These are phyloP conservation scores for Phytophthora aleatoria DNA, from an alignment of 352 stramenopile genomes.

Conservation along the genomic window DNA sequence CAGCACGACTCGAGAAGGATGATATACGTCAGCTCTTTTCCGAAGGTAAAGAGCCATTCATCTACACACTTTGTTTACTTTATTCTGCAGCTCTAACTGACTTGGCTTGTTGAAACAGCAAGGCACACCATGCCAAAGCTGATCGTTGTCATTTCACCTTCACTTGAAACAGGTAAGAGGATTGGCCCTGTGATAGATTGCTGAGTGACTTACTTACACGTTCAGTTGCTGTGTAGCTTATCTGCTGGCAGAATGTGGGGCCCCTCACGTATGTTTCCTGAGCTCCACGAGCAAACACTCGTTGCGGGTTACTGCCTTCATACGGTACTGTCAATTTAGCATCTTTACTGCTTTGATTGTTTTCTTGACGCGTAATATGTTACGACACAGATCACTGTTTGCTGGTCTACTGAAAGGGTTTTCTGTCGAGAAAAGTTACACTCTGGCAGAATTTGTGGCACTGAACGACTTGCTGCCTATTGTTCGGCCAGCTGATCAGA, in stretches of 20 bases:
- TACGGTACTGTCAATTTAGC: slow-evolving; percentile 40
- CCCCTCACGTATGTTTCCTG: slow-evolving; percentile 60
- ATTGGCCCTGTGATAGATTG: neutral
- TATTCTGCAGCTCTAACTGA: slow-evolving; percentile 14
- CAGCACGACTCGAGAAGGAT: slow-evolving; percentile 31
- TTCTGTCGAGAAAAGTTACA: slow-evolving; percentile 43
- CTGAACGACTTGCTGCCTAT: slow-evolving; percentile 46
- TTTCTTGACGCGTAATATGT: slow-evolving; percentile 6
- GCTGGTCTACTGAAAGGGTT: slow-evolving; percentile 51
- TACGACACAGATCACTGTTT: slow-evolving; percentile 49
- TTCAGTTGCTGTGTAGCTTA: slow-evolving; percentile 33
- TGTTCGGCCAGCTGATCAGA: slow-evolving; percentile 23
- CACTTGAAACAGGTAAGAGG: slow-evolving; percentile 35
- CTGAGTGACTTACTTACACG: neutral
- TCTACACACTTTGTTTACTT: neutral
- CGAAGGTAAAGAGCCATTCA: slow-evolving; percentile 22
- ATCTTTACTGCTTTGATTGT: neutral
- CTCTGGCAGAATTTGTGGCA: slow-evolving; percentile 45
- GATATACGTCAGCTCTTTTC: slow-evolving; percentile 37
- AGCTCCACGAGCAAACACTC: slow-evolving; percentile 47
- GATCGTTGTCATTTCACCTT: slow-evolving; percentile 42
- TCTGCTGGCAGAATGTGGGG: slow-evolving; percentile 53
- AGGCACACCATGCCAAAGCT: slow-evolving; percentile 32
- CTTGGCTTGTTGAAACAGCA: slow-evolving; percentile 12
- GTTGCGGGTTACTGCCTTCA: slow-evolving; percentile 47